A percentile compares a stretch with the other conserved stretches of the same genome.
phyloP scores from a whole-genome alignment of 768 basidiomycete genomes.

The Porphyrellus cyaneotinctus region DNA sequence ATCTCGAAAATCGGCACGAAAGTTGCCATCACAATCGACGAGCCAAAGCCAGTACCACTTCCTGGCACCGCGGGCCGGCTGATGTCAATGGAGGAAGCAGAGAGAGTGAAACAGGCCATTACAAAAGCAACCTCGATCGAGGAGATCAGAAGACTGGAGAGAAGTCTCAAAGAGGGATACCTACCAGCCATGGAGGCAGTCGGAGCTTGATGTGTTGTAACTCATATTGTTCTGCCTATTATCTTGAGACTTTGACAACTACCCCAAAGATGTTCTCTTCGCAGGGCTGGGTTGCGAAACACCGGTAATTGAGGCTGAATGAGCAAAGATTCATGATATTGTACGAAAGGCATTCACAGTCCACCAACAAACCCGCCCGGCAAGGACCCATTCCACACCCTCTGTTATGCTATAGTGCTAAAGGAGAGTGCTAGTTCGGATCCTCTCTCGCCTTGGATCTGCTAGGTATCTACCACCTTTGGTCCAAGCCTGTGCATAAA shows the following conservation, averaged over 20 bases:
- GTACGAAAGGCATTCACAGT: too few species aligned
- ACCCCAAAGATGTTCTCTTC: too few species aligned
- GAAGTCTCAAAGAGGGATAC: conserved; percentile 80
- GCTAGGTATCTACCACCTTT: not conserved
- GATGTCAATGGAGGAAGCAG: conserved; percentile 89
- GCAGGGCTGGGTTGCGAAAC: not conserved
- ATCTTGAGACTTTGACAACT: conserved; percentile 5
- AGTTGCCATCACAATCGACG: conserved; percentile 62
- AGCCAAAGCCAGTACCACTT: conserved; percentile 58
- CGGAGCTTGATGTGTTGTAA: conserved; percentile 54
- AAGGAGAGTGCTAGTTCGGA: too few species aligned
- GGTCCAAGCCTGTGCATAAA: not conserved
- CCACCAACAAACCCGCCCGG: too few species aligned
- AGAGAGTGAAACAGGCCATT: conserved; percentile 82
- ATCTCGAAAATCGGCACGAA: conserved; percentile 67
- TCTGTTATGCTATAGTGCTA: too few species aligned
- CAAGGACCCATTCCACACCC: too few species aligned
- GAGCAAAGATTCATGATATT: too few species aligned
- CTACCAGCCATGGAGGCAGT: conserved; percentile 74
- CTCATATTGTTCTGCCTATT: conserved; percentile 32
- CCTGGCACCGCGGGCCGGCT: conserved; percentile 75
- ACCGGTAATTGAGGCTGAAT: not conserved
- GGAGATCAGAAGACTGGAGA: conserved; percentile 79
- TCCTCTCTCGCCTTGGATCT: not conserved
- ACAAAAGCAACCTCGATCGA: conserved; percentile 88